A percentile compares a stretch with the other conserved stretches of the same genome.
These are phyloP conservation scores for Fistulifera pelliculosa DNA, from an alignment of 108 stramenopile species.

Conservation along the genomic window DNA sequence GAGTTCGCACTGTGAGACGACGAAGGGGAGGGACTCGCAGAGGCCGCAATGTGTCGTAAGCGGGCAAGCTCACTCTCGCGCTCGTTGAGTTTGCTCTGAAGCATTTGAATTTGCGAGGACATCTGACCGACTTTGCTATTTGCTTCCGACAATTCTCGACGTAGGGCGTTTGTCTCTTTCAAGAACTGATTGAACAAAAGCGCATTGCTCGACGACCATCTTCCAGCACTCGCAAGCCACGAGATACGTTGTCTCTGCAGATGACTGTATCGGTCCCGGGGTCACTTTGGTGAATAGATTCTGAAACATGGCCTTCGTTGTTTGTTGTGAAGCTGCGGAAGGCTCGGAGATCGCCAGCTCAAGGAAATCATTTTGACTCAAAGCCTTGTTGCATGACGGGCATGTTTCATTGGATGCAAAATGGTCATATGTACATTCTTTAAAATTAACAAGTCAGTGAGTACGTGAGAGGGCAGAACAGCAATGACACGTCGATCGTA, in stretches of 20 bases:
- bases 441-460: neutral
- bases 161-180: too few species aligned
- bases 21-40: too few species aligned
- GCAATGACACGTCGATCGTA: conserved; percentile 14
- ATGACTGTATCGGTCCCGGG: conserved; percentile 12
- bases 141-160: too few species aligned
- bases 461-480: neutral
- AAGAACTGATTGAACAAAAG: conserved; percentile 69
- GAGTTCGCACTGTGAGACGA: too few species aligned
- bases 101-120: too few species aligned
- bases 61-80: too few species aligned
- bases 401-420: conserved; percentile 53
- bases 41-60: too few species aligned
- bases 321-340: conserved; percentile 20
- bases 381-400: conserved; percentile 40
- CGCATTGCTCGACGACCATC: conserved; percentile 41
- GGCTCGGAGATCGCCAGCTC: conserved; percentile 64
- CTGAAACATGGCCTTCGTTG: conserved; percentile 38
- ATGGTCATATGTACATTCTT: conserved; percentile 72
- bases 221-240: conserved; percentile 29
- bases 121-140: too few species aligned
- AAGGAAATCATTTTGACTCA: conserved; percentile 59
- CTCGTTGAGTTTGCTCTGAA: too few species aligned
- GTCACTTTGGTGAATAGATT: conserved; percentile 17
- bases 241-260: conserved; percentile 22